phyloP scores from a whole-genome alignment of 805 yeast genomes.

The Saccharomycopsis fermentans region DNA sequence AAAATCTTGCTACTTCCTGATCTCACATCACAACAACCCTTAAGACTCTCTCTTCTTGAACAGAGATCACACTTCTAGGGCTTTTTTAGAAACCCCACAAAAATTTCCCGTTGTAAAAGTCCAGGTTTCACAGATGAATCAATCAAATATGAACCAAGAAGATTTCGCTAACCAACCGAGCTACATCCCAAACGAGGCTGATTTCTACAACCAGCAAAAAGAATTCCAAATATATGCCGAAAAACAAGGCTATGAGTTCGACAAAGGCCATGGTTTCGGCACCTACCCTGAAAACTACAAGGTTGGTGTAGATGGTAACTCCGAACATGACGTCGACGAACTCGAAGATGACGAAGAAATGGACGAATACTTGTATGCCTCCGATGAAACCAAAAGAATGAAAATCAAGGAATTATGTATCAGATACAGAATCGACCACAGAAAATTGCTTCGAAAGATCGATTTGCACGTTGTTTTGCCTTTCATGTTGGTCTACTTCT shows the following conservation, averaged over 20 bases:
- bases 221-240: neutral
- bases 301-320: neutral
- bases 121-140: too few relatives aligned
- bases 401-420: slow-evolving; percentile 20
- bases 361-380: slow-evolving; percentile 36
- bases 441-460: slow-evolving; percentile 46
- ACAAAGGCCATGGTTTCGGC: neutral
- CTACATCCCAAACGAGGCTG: neutral
- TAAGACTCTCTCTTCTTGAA: too few relatives aligned
- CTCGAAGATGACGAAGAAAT: slow-evolving; percentile 46
- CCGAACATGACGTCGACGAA: neutral
- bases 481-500: slow-evolving; percentile 60
- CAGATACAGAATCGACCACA: slow-evolving; percentile 40
- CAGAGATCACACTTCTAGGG: too few relatives aligned
- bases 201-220: neutral
- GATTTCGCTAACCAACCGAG: neutral
- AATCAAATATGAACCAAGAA: neutral
- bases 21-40: too few relatives aligned
- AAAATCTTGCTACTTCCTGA: too few relatives aligned
- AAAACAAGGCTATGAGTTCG: neutral
- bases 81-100: too few relatives aligned
- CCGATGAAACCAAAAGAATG: slow-evolving; percentile 10
- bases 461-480: slow-evolving; percentile 55
- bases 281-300: neutral
- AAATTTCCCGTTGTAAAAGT: too few relatives aligned